These are phyloP conservation scores for Nannochloris sp. DNA, from an alignment of 139 green algal genomes.

Conservation along the genomic window DNA sequence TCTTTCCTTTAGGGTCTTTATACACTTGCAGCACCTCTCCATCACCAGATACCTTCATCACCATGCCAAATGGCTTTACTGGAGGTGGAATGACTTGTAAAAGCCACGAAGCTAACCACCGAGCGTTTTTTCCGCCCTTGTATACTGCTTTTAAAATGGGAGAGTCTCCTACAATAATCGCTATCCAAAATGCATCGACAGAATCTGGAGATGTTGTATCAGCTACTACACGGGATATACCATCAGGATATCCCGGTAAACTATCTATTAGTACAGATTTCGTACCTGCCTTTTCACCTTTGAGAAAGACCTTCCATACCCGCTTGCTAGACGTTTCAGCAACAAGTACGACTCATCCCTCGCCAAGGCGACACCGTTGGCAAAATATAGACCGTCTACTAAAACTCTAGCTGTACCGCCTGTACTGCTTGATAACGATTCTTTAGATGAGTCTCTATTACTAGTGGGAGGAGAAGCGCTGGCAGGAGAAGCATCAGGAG, in stretches of 20 bases:
- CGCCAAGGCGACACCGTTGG: slow-evolving; percentile 67
- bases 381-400: slow-evolving; percentile 46
- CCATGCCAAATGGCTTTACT: not conserved
- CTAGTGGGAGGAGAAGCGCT: not conserved
- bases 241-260: slow-evolving; percentile 9
- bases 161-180: not conserved
- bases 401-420: slow-evolving; percentile 33
- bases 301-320: slow-evolving; percentile 49
- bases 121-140: not conserved
- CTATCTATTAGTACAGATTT: not conserved
- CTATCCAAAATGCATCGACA: not conserved
- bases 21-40: not conserved
- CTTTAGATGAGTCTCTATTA: not conserved
- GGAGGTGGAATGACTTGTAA: not conserved
- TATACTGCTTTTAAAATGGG: not conserved
- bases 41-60: not conserved
- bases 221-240: not conserved
- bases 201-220: not conserved
- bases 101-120: slow-evolving; percentile 3
- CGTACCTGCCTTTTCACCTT: slow-evolving; percentile 36
- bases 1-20: not conserved
- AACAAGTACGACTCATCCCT: slow-evolving; percentile 47
- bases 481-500: too few relatives aligned
- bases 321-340: slow-evolving; percentile 26
- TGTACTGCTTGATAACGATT: slow-evolving; percentile 32